Evolutionary conservation across 306 rosid species (phyloP), one percentile per base, ranked within the genome.

Genomic region (Urtica urens): DNA sequence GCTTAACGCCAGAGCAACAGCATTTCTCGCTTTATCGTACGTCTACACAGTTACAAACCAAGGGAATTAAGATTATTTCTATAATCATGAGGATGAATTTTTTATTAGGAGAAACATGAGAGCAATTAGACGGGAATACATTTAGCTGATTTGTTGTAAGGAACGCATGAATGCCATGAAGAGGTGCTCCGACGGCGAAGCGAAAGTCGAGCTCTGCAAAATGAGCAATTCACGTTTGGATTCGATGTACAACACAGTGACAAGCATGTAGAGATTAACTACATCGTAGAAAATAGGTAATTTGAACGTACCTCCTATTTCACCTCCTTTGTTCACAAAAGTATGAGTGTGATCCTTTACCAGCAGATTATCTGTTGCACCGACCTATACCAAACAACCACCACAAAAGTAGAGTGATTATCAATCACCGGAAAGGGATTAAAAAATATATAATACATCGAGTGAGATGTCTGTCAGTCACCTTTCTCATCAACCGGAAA

Each of bases 321-420:
- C 75, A 62, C 99, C 99, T 58, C 94, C 99, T 66, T 71, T 90
- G 67, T 90, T 90, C 35, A 90, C 83, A 65, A 90, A 90, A 26
- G 95, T 85, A 65, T 90, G 99, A 58, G 92, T 79, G 65, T 90
- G 99, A 53, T 90, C 94, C 83, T 90, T 90, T 53, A 85, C 83
- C 37, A 90, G 95, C 24, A 90, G 86, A 80, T 90, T 90, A 38
- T 81, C 27, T 19, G 75, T 67, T 23, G 99, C 99, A 29, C 94
- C 99, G 23, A 82, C 99, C 99, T 90, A 71, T 24, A 55, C 53
- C 64, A 63, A 63, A 42, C 15, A 59, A 27, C 51, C 50, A 46
- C 38, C 41, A 42, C 53, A 44, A 67, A 52, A 43, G 44, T n/a
- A n/a, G n/a, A n/a, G n/a, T n/a, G n/a, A n/a, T n/a, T n/a, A n/a